A percentile compares a stretch with the other conserved stretches of the same genome.
These are phyloP conservation scores for Chloropicon primus DNA, from an alignment of 139 green algal genomes.

Conservation along the genomic window DNA sequence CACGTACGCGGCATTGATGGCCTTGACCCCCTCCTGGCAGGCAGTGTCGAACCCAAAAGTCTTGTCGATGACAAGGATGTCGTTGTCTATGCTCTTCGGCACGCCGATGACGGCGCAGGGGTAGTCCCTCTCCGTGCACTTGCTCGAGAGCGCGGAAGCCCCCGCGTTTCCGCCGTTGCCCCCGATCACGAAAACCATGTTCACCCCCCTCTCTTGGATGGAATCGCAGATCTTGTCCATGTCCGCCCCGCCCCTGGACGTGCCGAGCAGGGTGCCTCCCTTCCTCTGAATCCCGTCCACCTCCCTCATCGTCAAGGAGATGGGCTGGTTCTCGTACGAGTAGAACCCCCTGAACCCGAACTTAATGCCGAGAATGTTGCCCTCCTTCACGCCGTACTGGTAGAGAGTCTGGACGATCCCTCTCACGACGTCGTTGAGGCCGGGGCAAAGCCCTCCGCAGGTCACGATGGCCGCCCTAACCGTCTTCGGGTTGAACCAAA, in stretches of 20 bases:
- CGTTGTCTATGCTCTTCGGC: conserved; percentile 98
- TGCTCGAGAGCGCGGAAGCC: conserved; percentile 58
- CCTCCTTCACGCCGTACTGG: conserved; percentile 78
- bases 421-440: conserved; percentile 92
- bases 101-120: conserved; percentile 70
- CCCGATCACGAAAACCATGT: conserved; percentile 69
- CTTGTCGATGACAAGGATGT: conserved; percentile 78
- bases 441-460: conserved; percentile 91
- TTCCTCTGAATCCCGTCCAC: conserved; percentile 91
- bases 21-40: conserved; percentile 89
- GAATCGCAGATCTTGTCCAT: conserved; percentile 91
- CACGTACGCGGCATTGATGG: conserved; percentile 84
- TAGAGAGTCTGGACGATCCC: conserved; percentile 72
- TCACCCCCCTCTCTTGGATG: conserved; percentile 86
- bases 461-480: conserved; percentile 86
- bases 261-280: conserved; percentile 93
- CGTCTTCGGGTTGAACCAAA: conserved; percentile 72
- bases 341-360: conserved; percentile 56
- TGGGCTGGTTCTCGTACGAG: conserved; percentile 49
- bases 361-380: conserved; percentile 74
- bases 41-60: conserved; percentile 91
- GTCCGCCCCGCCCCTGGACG: conserved; percentile 77
- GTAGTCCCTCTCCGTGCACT: conserved; percentile 47
- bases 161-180: conserved; percentile 72
- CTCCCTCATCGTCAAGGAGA: conserved; percentile 59